Conservation (phyloP, 2,329 filamentous ascomycete genomes). For the Tolypocladium ophioglossoides region DNA sequence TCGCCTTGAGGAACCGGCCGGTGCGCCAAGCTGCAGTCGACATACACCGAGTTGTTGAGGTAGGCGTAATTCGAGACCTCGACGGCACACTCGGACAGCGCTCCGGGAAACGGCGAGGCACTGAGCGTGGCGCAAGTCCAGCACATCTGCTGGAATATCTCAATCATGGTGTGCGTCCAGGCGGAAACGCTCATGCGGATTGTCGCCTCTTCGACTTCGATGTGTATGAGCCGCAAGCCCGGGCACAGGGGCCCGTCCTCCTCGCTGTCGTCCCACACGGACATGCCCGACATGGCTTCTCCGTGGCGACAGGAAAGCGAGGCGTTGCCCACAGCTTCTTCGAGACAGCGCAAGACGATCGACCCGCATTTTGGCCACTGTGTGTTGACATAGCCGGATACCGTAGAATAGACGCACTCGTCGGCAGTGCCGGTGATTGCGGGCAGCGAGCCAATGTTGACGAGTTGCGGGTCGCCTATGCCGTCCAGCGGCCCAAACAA, state of each 20-base stretch:
- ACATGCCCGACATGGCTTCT: conserved; percentile 19
- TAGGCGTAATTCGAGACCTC: conserved; percentile 22
- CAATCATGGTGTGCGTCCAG: conserved; percentile 22
- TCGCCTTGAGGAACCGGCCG: conserved; percentile 16
- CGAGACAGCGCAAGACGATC: conserved; percentile 18
- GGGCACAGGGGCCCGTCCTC: conserved; percentile 14
- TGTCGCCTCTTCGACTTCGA: conserved; percentile 22
- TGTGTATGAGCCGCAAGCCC: conserved; percentile 20
- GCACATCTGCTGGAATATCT: conserved; percentile 26
- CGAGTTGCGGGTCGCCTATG: conserved; percentile 16
- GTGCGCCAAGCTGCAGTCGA: conserved; percentile 22
- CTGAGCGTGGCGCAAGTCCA: conserved; percentile 25
- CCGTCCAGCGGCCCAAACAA: conserved; percentile 18
- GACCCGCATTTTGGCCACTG: conserved; percentile 23
- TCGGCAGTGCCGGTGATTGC: conserved; percentile 23
- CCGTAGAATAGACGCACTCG: conserved; percentile 20
- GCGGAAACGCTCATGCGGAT: conserved; percentile 22
- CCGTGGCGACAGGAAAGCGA: conserved; percentile 12
- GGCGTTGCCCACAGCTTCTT: conserved; percentile 20
- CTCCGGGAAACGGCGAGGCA: conserved; percentile 20
- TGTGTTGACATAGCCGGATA: conserved; percentile 19
- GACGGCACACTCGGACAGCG: conserved; percentile 17
- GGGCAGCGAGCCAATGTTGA: conserved; percentile 18
- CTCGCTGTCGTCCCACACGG: conserved; percentile 23
- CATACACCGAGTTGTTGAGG: conserved; percentile 20